Evolutionary conservation across 768 basidiomycete species (phyloP), one percentile per base, ranked within the genome.

Genomic region (Rhodotorula kratochvilovae): DNA sequence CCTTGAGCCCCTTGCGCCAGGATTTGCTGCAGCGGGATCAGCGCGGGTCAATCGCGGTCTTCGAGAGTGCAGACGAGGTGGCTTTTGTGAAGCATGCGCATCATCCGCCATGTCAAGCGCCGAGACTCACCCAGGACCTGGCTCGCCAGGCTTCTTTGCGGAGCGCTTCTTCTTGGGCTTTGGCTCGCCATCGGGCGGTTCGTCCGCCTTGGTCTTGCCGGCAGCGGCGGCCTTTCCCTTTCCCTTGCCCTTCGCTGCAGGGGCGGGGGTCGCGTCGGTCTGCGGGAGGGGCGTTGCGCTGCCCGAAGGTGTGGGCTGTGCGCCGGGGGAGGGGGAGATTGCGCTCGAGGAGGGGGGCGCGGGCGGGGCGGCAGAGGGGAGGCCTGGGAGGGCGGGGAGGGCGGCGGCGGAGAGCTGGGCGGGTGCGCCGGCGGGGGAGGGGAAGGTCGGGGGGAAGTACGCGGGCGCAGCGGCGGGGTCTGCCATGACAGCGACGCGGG

Each of bases 121-220:
- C 19, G 29, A 27, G 19, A 43, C 58, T n/a, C 27, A 59, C 58
- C 63, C 63, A 5, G 51, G 50, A 10, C 67, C 67, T 4, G 23
- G 5, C 45, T 68, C 67, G 10, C 53, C 67, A 6, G 48, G 21
- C 23, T 31, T 39, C 54, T 63, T 61, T 16, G 12, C 36, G 35
- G 54, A 25, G 36, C 33, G 35, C 46, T 63, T 68, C 61, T 62
- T 61, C 67, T 68, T 68, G 5, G 67, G 60, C 13, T 58, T 58
- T 2, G 67, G 60, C n/a, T 68, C 65, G 10, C 65, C 65, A 5
- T 48, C 59, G 7, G 63, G 69, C 1, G 33, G 45, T 4, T 56
- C 61, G 5, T 56, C 61, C 3, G 57, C 67, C 29, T 61, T 50
- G 13, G 43, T 53, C 59, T 61, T 50, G 36, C 19, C 29, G n/a